These are phyloP conservation scores for Dactylella cylindrospora DNA, from an alignment of 2,329 filamentous ascomycete species.

Conservation along the genomic window DNA sequence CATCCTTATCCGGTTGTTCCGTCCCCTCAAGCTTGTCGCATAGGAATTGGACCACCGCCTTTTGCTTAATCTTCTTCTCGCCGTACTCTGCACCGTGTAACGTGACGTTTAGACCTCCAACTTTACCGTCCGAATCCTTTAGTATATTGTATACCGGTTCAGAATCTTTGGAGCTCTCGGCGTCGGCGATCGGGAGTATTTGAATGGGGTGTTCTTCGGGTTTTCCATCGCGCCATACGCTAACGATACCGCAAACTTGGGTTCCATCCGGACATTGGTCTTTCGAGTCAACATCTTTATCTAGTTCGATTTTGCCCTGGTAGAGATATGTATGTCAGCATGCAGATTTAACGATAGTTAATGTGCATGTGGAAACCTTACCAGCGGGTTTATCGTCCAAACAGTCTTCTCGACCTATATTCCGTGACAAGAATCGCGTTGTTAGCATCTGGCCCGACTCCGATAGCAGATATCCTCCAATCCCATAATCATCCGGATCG, in stretches of 20 bases:
- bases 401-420: slow-evolving; percentile 44
- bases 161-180: slow-evolving; percentile 13
- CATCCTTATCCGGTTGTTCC: slow-evolving; percentile 53
- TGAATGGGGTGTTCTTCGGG: slow-evolving; percentile 5
- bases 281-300: slow-evolving; percentile 59
- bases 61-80: slow-evolving; percentile 63
- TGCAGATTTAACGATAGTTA: neutral
- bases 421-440: neutral
- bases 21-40: slow-evolving; percentile 73
- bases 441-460: slow-evolving; percentile 9
- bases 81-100: slow-evolving; percentile 60
- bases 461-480: too few species aligned
- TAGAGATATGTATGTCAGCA: neutral
- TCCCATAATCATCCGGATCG: slow-evolving; percentile 3
- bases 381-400: slow-evolving; percentile 47
- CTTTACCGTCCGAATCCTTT: slow-evolving; percentile 62
- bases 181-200: slow-evolving; percentile 12
- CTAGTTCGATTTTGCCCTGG: slow-evolving; percentile 61
- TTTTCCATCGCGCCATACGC: slow-evolving; percentile 58
- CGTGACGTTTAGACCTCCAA: slow-evolving; percentile 59
- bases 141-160: slow-evolving; percentile 27
- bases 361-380: slow-evolving; percentile 9
- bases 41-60: slow-evolving; percentile 79
- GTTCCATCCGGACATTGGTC: slow-evolving; percentile 70
- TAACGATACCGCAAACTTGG: slow-evolving; percentile 67